A percentile compares a stretch with the other conserved stretches of the same genome.
These are phyloP conservation scores for Prunus campanulata DNA, from an alignment of 306 rosid species.

Conservation along the genomic window DNA sequence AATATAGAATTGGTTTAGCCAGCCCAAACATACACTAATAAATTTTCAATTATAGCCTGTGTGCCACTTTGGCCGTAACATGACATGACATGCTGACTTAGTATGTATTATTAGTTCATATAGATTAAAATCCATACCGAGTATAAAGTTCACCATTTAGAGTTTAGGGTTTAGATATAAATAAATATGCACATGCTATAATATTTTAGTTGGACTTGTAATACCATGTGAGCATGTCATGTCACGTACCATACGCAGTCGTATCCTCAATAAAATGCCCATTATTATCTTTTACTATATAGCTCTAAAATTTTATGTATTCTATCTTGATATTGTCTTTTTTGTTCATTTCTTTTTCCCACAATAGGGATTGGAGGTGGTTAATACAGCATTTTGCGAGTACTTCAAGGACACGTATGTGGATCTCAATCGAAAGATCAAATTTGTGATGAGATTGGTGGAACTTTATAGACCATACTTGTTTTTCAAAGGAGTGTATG, in stretches of 20 bases:
- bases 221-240: not conserved
- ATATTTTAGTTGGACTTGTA: not conserved
- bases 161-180: not conserved
- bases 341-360: not conserved
- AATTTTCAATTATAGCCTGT: not conserved
- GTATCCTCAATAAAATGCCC: not conserved
- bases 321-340: not conserved
- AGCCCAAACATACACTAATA: not conserved
- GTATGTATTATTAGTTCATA: not conserved
- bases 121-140: not conserved
- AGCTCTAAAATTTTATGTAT: not conserved
- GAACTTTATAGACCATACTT: conserved; percentile 77
- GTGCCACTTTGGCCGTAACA: not conserved
- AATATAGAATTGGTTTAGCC: no score
- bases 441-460: conserved; percentile 60
- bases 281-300: not conserved
- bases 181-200: not conserved
- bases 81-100: not conserved
- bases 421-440: conserved; percentile 52
- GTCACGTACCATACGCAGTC: no score
- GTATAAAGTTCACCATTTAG: not conserved
- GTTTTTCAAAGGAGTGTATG: conserved; percentile 81
- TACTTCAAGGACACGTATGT: conserved; percentile 47
- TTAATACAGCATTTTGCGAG: conserved; percentile 59
- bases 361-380: conserved; percentile 59